These are phyloP conservation scores for Ascochyta viciae-villosae DNA, from an alignment of 2,329 filamentous ascomycete species.

Conservation along the genomic window DNA sequence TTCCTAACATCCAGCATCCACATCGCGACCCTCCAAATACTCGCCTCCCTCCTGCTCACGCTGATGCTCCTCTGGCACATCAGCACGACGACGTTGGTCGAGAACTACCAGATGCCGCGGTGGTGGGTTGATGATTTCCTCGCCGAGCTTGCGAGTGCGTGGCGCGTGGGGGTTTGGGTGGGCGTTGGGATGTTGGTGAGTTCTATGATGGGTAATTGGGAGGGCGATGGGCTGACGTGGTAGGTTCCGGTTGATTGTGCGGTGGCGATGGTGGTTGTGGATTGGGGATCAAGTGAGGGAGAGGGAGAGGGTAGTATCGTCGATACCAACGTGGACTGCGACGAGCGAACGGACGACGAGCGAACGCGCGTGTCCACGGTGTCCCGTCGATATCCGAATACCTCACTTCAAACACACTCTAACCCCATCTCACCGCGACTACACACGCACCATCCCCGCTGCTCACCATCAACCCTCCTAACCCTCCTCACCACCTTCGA, in stretches of 20 bases:
- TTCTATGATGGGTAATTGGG: not conserved
- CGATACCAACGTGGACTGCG: not conserved
- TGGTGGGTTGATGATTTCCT: conserved; percentile 19
- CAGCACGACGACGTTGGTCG: conserved; percentile 20
- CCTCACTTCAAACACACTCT: not conserved
- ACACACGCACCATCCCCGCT: not conserved
- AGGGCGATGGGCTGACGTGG: not conserved
- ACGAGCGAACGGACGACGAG: not conserved
- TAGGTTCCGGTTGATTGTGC: conserved; percentile 20
- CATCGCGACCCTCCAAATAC: conserved; percentile 16
- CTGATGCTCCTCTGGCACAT: conserved; percentile 33
- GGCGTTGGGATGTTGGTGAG: conserved; percentile 16
- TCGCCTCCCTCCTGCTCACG: conserved; percentile 23
- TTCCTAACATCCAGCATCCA: conserved; percentile 12
- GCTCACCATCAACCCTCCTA: not conserved
- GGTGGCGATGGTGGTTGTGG: conserved; percentile 21
- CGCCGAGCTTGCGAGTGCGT: conserved; percentile 9
- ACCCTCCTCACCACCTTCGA: conserved; percentile 16
- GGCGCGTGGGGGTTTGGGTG: conserved; percentile 20
- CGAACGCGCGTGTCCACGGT: too few relatives aligned
- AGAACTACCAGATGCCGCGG: conserved; percentile 27
- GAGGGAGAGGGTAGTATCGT: not conserved
- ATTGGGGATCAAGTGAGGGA: conserved; percentile 20
- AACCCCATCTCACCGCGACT: not conserved
- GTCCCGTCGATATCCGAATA: too few relatives aligned